Base-by-base conservation (phyloP, 495 filamentous ascomycete species). In the Hyphodiscus hymeniophilus region DNA sequence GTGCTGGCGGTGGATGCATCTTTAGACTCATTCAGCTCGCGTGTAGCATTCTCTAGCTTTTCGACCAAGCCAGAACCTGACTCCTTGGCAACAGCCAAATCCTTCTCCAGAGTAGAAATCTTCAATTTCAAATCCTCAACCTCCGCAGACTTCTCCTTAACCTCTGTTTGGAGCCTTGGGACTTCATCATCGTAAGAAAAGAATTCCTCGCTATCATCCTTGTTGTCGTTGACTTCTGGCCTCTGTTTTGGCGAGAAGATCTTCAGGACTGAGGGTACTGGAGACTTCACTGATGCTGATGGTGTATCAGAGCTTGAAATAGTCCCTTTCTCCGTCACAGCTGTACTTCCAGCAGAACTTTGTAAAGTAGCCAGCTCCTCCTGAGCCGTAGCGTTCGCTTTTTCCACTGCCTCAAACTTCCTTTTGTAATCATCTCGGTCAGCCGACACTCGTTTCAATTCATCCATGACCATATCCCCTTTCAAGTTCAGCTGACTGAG, bases 401-500 rank as follows among this genome's bases (percentile, higher is more conserved):
- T 77, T 45, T 90, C 76, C 3, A 83, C 75, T 42, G 82, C 80
- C 8, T 83, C 79, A 7, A 81, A 64, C 56, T 85, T 89, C 55
- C 80, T 82, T 56, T 87, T 94, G 55, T 80, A 78, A 7, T 76
- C 75, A 60, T 97, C 89, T 26, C 83, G 79, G 54, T 96, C 94
- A 20, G 70, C 74, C 0, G 88, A 81, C 0, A 95, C 80, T 0
- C 89, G 77, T 66, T 89, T 95, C n/a, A 95, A 69, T 62, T 98
- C 92, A 15, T 94, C 85, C 73, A 89, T 75, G 1, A 92, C 79
- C 81, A 98, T 87, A 53, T 95, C 89, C 8, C 81, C 80, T 52
- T 90, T 90, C 21, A 89, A 65, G 44, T 82, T 87, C 32, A 95
- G 67, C 63, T 94, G 88, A 53, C 83, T 92, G n/a, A 98, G 73